Evolutionary conservation across 2,329 filamentous ascomycete genomes (phyloP).

Genomic region (Ophiostoma novo-ulmi): DNA sequence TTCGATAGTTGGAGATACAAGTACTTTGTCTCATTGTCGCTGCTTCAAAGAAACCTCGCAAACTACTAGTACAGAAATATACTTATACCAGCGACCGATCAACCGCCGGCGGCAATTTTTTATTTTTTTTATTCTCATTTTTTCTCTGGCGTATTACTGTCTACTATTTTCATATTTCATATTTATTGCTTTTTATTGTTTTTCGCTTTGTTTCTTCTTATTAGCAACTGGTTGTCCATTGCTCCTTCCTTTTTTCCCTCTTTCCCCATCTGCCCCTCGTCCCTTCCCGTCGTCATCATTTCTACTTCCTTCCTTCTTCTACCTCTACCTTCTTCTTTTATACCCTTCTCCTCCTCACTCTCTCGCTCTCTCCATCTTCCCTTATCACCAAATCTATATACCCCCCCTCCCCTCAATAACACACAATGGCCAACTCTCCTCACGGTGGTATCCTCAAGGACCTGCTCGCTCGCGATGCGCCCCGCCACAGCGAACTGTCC

Average conservation of each 20-base stretch:
- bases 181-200: background rate
- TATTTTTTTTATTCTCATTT: background rate
- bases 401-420: background rate
- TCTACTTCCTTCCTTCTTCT: slow-evolving; percentile 1
- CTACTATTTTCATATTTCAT: background rate
- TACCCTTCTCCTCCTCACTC: background rate
- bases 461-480: slow-evolving; percentile 86
- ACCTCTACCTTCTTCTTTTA: background rate
- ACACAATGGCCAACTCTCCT: slow-evolving; percentile 62
- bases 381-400: background rate
- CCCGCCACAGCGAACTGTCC: slow-evolving; percentile 70
- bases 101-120: slow-evolving; percentile 7
- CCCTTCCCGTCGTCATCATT: slow-evolving; percentile 13
- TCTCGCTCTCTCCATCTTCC: background rate
- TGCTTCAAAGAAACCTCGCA: background rate
- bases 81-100: background rate
- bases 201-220: slow-evolving; percentile 8
- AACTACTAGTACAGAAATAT: background rate
- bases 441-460: slow-evolving; percentile 97
- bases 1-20: background rate
- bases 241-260: background rate
- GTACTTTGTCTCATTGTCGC: slow-evolving; percentile 2
- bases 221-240: background rate
- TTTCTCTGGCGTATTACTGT: background rate
- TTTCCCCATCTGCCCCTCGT: slow-evolving; percentile 16